Base-by-base conservation (phyloP, 2,329 filamentous ascomycete species). In the Epichloe typhina region DNA sequence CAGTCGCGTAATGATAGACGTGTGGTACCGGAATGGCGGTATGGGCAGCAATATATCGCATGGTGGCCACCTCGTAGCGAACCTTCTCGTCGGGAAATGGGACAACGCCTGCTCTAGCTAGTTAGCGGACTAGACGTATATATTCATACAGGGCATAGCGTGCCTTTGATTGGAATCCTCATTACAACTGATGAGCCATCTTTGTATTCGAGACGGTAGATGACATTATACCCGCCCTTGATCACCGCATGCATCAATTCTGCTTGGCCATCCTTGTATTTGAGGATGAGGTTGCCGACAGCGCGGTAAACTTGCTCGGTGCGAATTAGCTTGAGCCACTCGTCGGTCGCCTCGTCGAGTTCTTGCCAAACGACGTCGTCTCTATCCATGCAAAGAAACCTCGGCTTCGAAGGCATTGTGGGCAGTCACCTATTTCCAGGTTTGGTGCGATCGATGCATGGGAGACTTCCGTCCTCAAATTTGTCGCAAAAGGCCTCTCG, bases 11-110 rank as follows among this genome's bases (percentile, higher is more conserved):
- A 50, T 66, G 54, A 44, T 65, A 62, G 23, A 68, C 53, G 2
- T 60, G 44, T 1, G 65, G 63, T 1, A 70, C 59, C 0, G 64
- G 66, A 23, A 69, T 66, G 1, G 59, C 62, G 3, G 64, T 69
- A 2, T 66, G 54, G 0, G 49, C 56, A 0, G 58, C 57, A 21
- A 70, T 37, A 52, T 62, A 65, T 19, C 59, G 59, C 59, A 67
- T 66, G 12, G 59, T 62, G 1, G 63, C 63, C 12, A 63, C 66
- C 55, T 71, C 65, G 48, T 64, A 62, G 1, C 56, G 50, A n/a
- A 62, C 50, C 54, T 69, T 69, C 53, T 69, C 66, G 4, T 31
- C 8, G 8, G 62, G 61, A 49, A 64, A 67, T 46, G 48, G 47
- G 4, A 60, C 53, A 11, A 54, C 13, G 33, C 54, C 60, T 53